phyloP scores from a whole-genome alignment of 257 asterid species.

The Penstemon davidsonii region DNA sequence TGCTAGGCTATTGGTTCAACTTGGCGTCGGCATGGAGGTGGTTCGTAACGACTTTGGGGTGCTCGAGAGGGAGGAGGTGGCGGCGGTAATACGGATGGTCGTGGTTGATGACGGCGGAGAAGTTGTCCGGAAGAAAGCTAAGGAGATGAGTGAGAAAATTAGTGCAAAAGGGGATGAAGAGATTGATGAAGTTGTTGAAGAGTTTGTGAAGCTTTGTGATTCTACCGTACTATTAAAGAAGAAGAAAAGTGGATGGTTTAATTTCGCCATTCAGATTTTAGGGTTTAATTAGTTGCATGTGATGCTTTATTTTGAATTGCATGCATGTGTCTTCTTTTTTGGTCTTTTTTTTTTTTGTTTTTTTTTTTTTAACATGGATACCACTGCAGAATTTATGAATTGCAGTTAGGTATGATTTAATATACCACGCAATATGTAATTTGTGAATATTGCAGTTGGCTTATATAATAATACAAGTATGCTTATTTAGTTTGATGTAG shows the following conservation, averaged over 20 bases:
- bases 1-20: conserved; percentile 30
- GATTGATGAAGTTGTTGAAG: conserved; percentile 37
- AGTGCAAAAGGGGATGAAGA: conserved; percentile 38
- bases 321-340: not conserved
- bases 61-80: conserved; percentile 29
- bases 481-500: no score
- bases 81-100: conserved; percentile 27
- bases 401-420: conserved; percentile 16
- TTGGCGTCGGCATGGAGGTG: conserved; percentile 37
- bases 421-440: no score
- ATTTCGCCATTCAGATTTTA: not conserved
- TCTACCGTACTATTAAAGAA: not conserved
- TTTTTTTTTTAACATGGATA: not conserved
- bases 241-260: conserved; percentile 8
- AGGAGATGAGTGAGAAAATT: conserved; percentile 32
- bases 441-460: no score
- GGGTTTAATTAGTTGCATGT: no score
- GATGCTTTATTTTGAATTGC: not conserved
- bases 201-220: conserved; percentile 31
- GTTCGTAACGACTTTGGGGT: conserved; percentile 28
- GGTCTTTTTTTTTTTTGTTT: not conserved
- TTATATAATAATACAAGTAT: no score
- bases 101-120: conserved; percentile 33
- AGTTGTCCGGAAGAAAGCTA: conserved; percentile 23
- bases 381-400: conserved; percentile 32